A percentile compares a stretch with the other conserved stretches of the same genome.
Evolutionary conservation across 805 yeast species (phyloP).

Genomic region (Ogataea nonfermentans): DNA sequence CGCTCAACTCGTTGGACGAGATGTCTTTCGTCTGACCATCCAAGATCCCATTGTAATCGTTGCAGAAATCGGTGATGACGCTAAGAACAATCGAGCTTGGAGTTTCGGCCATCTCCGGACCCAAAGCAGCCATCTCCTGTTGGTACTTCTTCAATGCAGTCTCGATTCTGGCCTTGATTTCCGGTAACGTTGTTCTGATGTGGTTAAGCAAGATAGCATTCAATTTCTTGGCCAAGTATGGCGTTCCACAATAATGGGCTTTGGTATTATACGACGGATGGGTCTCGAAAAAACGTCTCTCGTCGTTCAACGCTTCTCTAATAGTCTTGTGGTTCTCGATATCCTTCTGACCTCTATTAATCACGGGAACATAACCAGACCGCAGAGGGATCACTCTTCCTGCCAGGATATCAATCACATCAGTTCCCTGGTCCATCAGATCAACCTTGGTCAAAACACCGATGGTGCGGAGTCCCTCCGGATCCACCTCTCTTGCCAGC

Average conservation of each 20-base stretch:
- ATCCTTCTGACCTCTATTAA: conserved; percentile 96
- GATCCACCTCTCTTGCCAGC: conserved; percentile 96
- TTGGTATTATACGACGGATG: conserved; percentile 91
- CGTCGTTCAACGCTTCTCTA: conserved; percentile 81
- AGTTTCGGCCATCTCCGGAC: conserved; percentile 86
- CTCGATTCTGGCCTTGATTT: conserved; percentile 87
- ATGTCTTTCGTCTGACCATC: conserved; percentile 93
- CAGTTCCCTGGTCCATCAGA: conserved; percentile 97
- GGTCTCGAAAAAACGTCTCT: conserved; percentile 74
- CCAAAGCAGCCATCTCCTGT: conserved; percentile 70
- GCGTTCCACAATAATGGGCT: conserved; percentile 98
- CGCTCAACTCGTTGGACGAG: conserved; percentile 85
- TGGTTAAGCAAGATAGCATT: conserved; percentile 86
- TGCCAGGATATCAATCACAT: conserved; percentile 91
- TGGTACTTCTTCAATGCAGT: conserved; percentile 81
- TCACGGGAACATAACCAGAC: conserved; percentile 95
- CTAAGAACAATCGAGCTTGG: conserved; percentile 87
- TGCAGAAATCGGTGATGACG: conserved; percentile 88
- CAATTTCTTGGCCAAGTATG: conserved; percentile 88
- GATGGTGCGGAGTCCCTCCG: conserved; percentile 91
- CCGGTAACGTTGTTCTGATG: conserved; percentile 85
- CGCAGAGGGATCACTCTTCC: conserved; percentile 94
- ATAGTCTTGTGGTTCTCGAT: conserved; percentile 86
- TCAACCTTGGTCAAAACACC: conserved; percentile 97
- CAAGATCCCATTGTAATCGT: conserved; percentile 85